Evolutionary conservation across 1,139 yeast species (phyloP).

Genomic region (Blastobotrys persicus): DNA sequence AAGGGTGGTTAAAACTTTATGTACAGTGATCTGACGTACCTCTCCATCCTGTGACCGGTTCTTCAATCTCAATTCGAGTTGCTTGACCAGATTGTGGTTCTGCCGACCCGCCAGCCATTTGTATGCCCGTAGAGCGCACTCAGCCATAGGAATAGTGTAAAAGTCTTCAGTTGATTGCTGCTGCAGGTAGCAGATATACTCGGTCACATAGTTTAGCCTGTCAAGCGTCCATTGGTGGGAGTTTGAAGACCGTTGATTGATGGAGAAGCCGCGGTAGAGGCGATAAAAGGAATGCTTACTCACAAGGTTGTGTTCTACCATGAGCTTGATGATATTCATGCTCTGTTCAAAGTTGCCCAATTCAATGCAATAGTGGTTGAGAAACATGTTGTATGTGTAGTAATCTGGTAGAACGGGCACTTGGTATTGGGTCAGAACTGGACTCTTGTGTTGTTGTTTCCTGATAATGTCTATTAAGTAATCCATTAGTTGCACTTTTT

Average conservation of each 20-base stretch:
- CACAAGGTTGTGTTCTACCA: slow-evolving; percentile 8
- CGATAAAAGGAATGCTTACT: slow-evolving; percentile 14
- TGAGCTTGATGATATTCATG: slow-evolving; percentile 9
- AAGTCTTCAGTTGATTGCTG: neutral
- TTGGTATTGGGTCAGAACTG: slow-evolving; percentile 10
- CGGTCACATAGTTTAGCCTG: slow-evolving; percentile 8
- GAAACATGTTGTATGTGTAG: slow-evolving; percentile 20
- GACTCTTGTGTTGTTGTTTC: neutral
- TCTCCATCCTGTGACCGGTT: neutral
- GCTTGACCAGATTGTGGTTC: neutral
- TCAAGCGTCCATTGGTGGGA: slow-evolving; percentile 11
- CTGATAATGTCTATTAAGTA: slow-evolving; percentile 15
- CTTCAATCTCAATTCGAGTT: neutral
- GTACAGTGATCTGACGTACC: slow-evolving; percentile 3
- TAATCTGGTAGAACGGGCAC: slow-evolving; percentile 22
- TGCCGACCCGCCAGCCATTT: neutral
- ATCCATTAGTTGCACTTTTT: slow-evolving; percentile 20
- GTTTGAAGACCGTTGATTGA: neutral
- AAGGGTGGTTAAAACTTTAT: slow-evolving; percentile 2
- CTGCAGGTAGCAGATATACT: slow-evolving; percentile 4
- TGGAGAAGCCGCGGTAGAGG: neutral
- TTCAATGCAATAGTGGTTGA: slow-evolving; percentile 17
- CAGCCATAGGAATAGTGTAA: slow-evolving; percentile 7
- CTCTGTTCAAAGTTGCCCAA: slow-evolving; percentile 9
- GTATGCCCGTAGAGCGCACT: slow-evolving; percentile 7